Evolutionary conservation across 257 asterid genomes (phyloP).

Genomic region (Ehretia macrophylla): DNA sequence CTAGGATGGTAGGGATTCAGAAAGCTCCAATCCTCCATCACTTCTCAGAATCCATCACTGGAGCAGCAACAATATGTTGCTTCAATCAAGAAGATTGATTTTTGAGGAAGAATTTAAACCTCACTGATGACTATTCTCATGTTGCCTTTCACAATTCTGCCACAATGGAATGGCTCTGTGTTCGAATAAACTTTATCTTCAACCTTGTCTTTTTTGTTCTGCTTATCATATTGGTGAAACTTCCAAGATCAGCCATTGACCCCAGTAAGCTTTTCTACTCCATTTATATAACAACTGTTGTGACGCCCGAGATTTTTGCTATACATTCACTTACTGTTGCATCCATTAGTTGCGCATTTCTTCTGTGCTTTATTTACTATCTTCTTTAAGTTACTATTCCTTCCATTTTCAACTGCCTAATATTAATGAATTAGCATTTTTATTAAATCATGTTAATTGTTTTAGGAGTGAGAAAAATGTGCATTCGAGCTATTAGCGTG

Average conservation of each 20-base stretch:
- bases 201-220: conserved; percentile 76
- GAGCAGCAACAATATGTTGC: conserved; percentile 66
- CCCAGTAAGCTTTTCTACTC: conserved; percentile 86
- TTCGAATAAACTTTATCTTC: conserved; percentile 75
- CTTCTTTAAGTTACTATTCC: too few relatives aligned
- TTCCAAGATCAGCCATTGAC: conserved; percentile 64
- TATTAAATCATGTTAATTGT: too few relatives aligned
- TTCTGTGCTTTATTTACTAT: too few relatives aligned
- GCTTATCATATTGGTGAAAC: conserved; percentile 62
- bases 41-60: conserved; percentile 68
- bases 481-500: too few relatives aligned
- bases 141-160: conserved; percentile 68
- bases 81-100: conserved; percentile 66
- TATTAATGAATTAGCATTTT: too few relatives aligned
- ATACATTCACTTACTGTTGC: too few relatives aligned
- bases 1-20: conserved; percentile 69
- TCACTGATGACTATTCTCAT: conserved; percentile 65
- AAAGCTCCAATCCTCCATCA: conserved; percentile 85
- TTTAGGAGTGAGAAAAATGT: too few relatives aligned
- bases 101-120: conserved; percentile 35
- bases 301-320: too few relatives aligned
- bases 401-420: too few relatives aligned
- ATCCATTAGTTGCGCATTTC: too few relatives aligned
- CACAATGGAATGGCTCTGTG: conserved; percentile 89
- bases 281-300: too few relatives aligned